These are phyloP conservation scores for Ustilaginoidea virens DNA, from an alignment of 2,329 filamentous ascomycete genomes.

Conservation along the genomic window DNA sequence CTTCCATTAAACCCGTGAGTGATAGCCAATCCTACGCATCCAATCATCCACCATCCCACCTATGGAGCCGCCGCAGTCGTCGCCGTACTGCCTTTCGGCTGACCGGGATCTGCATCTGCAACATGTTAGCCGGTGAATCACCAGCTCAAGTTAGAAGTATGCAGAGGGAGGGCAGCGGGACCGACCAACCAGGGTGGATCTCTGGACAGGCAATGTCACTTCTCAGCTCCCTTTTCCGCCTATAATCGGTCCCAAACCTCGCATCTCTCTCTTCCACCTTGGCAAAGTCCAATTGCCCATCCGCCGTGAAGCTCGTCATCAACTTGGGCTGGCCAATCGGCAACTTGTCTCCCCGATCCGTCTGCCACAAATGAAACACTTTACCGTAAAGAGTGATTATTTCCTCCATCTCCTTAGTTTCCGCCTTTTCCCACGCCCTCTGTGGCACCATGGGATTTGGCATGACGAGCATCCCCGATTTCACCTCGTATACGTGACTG, in stretches of 20 bases:
- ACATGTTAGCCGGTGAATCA: too few species aligned
- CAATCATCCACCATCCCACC: too few species aligned
- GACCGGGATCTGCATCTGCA: too few species aligned
- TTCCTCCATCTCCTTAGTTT: slow-evolving; percentile 68
- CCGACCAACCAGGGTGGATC: slow-evolving; percentile 24
- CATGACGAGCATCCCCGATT: slow-evolving; percentile 69
- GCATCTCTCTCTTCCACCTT: slow-evolving; percentile 28
- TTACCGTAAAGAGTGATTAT: slow-evolving; percentile 67
- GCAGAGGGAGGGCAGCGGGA: background rate
- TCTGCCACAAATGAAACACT: slow-evolving; percentile 76
- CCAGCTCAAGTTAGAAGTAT: background rate
- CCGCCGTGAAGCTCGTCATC: slow-evolving; percentile 36
- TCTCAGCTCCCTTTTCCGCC: slow-evolving; percentile 27
- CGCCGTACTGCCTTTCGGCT: too few species aligned
- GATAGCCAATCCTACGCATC: too few species aligned
- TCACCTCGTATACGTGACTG: slow-evolving; percentile 59
- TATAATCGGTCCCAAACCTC: slow-evolving; percentile 29
- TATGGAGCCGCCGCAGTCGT: too few species aligned
- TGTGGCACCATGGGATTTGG: slow-evolving; percentile 45
- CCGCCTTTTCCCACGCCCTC: slow-evolving; percentile 56
- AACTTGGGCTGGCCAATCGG: slow-evolving; percentile 36
- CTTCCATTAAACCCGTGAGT: too few species aligned
- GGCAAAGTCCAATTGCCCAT: slow-evolving; percentile 33
- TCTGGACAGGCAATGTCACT: slow-evolving; percentile 23
- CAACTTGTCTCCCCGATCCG: slow-evolving; percentile 51